phyloP scores from a whole-genome alignment of 1,284 basidiomycete genomes.

The Cutaneotrichosporon spelunceum region DNA sequence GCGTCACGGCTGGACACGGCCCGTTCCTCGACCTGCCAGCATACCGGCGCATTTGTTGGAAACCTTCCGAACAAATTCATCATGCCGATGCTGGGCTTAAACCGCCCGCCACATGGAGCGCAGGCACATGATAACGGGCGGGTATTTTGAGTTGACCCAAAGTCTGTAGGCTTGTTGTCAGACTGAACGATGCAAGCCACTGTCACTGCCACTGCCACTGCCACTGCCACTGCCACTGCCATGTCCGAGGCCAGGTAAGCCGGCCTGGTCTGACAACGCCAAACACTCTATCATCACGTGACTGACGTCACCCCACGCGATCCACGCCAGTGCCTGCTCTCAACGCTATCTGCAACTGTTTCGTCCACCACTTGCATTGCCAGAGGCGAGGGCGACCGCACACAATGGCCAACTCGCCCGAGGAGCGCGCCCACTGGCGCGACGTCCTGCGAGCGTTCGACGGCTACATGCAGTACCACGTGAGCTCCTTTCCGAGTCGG shows the following conservation, averaged over 20 bases:
- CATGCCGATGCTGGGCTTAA: neutral
- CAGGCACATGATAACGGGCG: neutral
- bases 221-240: neutral
- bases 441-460: conserved; percentile 45
- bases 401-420: conserved; percentile 25
- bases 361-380: neutral
- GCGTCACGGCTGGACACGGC: neutral
- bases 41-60: neutral
- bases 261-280: neutral
- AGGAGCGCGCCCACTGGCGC: conserved; percentile 47
- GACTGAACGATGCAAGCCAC: no score
- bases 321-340: neutral
- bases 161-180: neutral
- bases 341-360: neutral
- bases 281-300: neutral
- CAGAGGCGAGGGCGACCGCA: neutral
- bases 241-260: neutral
- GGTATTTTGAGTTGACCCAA: neutral
- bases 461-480: conserved; percentile 52
- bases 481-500: conserved; percentile 20
- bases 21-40: neutral
- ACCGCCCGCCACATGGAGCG: neutral
- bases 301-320: neutral
- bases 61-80: neutral
- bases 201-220: no score